A percentile compares a stretch with the other conserved stretches of the same genome.
phyloP scores from a whole-genome alignment of 306 rosid species.

The Sechiopsis laciniata region DNA sequence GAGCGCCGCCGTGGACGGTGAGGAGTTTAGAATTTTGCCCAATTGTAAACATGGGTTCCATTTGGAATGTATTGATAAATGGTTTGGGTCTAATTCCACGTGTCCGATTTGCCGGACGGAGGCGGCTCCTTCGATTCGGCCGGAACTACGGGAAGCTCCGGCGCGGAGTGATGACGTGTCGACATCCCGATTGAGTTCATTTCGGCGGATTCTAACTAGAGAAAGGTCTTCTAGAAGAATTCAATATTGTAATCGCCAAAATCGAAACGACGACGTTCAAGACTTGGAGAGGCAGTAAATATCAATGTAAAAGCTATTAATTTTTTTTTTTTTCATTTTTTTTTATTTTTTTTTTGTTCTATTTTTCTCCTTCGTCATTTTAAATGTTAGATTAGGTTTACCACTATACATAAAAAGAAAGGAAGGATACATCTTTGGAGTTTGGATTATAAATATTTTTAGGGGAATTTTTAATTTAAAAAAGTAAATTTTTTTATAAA shows the following conservation, averaged over 20 bases:
- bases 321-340: no score
- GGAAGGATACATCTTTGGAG: no score
- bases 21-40: slow-evolving; percentile 36
- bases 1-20: slow-evolving; percentile 29
- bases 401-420: no score
- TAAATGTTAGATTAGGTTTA: no score
- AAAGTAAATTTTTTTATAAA: no score
- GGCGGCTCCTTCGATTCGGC: slow-evolving; percentile 23
- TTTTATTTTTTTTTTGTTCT: not conserved
- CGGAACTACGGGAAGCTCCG: slow-evolving; percentile 7
- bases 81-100: slow-evolving; percentile 42
- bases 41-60: slow-evolving; percentile 51
- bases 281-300: slow-evolving; percentile 21
- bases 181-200: slow-evolving; percentile 25
- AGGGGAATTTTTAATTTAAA: no score
- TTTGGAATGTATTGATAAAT: slow-evolving; percentile 47
- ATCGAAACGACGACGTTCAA: slow-evolving; percentile 2
- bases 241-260: not conserved
- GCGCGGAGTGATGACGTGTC: slow-evolving; percentile 14
- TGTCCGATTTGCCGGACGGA: slow-evolving; percentile 34
- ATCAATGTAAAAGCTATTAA: not conserved
- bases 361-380: not conserved
- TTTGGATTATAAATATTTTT: no score
- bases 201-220: slow-evolving; percentile 21
- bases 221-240: slow-evolving; percentile 22